Percentiles rank a stretch among this genome's conserved stretches.
phyloP scores from a whole-genome alignment of 495 filamentous ascomycete genomes.

The Rostrohypoxylon terebratum region DNA sequence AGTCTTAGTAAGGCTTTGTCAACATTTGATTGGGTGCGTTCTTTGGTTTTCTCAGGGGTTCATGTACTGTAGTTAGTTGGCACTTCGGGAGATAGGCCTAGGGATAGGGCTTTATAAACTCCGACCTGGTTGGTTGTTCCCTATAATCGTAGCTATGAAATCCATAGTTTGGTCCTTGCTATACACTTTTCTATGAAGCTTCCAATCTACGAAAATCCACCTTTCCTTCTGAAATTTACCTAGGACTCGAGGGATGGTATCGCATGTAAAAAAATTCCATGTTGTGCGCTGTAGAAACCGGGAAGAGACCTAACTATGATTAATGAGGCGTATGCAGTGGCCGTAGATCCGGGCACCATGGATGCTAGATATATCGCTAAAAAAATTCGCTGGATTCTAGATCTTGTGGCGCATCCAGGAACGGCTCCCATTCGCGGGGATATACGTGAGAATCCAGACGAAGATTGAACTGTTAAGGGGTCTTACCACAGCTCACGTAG shows the following conservation, averaged over 20 bases:
- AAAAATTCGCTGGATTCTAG: slow-evolving; percentile 23
- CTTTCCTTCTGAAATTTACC: background rate
- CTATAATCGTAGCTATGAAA: background rate
- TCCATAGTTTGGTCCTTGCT: background rate
- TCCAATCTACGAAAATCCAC: background rate
- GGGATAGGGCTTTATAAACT: no score
- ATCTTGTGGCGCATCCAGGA: slow-evolving; percentile 12
- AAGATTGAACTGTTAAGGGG: background rate
- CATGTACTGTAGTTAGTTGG: no score
- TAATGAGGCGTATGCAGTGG: slow-evolving; percentile 13
- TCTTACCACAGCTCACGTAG: background rate
- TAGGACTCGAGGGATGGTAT: background rate
- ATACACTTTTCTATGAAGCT: background rate
- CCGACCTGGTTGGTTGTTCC: no score
- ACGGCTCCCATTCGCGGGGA: slow-evolving; percentile 36
- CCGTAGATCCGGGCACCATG: slow-evolving; percentile 24
- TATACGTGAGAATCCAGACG: slow-evolving; percentile 10
- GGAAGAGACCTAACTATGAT: background rate
- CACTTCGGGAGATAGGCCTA: no score
- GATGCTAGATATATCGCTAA: slow-evolving; percentile 32
- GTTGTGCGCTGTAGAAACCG: slow-evolving; percentile 8
- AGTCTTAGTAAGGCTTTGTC: no score
- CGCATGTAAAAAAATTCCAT: slow-evolving; percentile 1
- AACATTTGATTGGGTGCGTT: no score
- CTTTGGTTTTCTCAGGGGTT: no score